These are phyloP conservation scores for Penicillium ochrochloron DNA, from an alignment of 495 filamentous ascomycete species.

Conservation along the genomic window DNA sequence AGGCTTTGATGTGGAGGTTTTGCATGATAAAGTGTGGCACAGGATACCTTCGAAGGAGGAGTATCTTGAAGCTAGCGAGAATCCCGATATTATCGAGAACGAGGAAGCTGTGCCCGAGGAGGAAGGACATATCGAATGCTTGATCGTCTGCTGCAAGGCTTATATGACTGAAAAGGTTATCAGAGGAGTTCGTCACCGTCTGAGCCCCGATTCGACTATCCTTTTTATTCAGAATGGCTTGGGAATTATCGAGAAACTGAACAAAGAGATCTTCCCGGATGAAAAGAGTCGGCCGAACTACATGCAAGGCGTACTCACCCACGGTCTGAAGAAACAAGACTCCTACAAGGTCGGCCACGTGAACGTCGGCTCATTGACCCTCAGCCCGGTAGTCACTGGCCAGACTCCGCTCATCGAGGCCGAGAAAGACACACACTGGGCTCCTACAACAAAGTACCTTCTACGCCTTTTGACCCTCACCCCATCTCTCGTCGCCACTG, in stretches of 20 bases:
- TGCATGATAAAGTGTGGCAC: constrained; percentile 34
- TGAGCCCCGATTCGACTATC: constrained; percentile 76
- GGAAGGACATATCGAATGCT: constrained; percentile 65
- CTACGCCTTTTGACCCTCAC: constrained; percentile 56
- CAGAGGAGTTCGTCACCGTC: constrained; percentile 59
- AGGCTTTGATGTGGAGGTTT: constrained; percentile 48
- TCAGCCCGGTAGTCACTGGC: constrained; percentile 56
- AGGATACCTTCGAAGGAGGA: constrained; percentile 36
- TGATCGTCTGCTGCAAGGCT: constrained; percentile 74
- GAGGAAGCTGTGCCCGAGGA: constrained; percentile 13
- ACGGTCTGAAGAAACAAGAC: constrained; percentile 59
- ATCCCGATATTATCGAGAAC: constrained; percentile 11
- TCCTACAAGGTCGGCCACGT: constrained; percentile 68
- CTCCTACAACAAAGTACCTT: constrained; percentile 51
- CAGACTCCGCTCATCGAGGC: constrained; percentile 18
- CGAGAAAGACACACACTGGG: constrained; percentile 38
- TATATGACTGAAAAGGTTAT: constrained; percentile 62
- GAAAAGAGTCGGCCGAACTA: constrained; percentile 69
- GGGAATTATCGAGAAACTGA: constrained; percentile 76
- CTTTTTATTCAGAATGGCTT: constrained; percentile 83
- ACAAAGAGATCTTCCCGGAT: constrained; percentile 68
- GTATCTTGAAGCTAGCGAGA: constrained; percentile 22
- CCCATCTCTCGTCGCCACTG: constrained; percentile 51
- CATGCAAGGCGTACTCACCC: constrained; percentile 71
- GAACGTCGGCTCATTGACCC: constrained; percentile 61